Evolutionary conservation across 2,329 filamentous ascomycete species (phyloP), one percentile per base, ranked within the genome.

Genomic region (Epichloe gansuensis): DNA sequence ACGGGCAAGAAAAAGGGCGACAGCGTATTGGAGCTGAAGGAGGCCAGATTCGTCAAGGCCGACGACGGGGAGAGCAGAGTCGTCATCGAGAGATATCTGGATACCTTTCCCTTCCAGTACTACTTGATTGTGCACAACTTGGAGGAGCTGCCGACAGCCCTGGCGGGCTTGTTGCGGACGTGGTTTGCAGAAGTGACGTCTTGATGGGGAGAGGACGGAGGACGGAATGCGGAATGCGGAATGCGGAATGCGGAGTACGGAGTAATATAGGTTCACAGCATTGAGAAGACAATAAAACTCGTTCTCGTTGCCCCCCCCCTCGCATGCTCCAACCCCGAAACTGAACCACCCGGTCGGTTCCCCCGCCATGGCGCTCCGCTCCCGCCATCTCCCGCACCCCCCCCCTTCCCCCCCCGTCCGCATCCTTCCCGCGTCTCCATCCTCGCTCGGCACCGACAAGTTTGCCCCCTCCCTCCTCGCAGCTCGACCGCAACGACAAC

Each of bases 61-160:
- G 47, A 39, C 62, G 74, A 68, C 59, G 68, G 78, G 67, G 71
- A 82, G 71, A 71, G 83, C 55, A 78, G 82, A 61, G 80, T 96
- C 52, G 84, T 85, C 61, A 89, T 94, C 67, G 85, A 89, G 72
- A 82, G 87, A 62, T 98, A 98, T 66, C 78, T 98, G 60, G 94
- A 98, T 66, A 85, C 83, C 7, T 98, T 98, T 68, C 93, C 94
- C 0, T 99, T 99, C 71, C 83, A 86, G 66, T 98, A 96, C 72
- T 99, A 97, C 66, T 72, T 98, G 52, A 88, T 98, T 59, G 93
- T 98, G 53, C 83, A 91, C 58, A 82, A 97, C 71, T 82, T 98
- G 47, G 83, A 85, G 62, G 93, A 98, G 68, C 74, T 99, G 63
- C 93, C 94, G 4, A 83, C 81, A 36, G 90, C 96, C 43, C 68